Evolutionary conservation across 371 early-diverging fungal genomes (phyloP).

Genomic region (Mucor plumbeus): DNA sequence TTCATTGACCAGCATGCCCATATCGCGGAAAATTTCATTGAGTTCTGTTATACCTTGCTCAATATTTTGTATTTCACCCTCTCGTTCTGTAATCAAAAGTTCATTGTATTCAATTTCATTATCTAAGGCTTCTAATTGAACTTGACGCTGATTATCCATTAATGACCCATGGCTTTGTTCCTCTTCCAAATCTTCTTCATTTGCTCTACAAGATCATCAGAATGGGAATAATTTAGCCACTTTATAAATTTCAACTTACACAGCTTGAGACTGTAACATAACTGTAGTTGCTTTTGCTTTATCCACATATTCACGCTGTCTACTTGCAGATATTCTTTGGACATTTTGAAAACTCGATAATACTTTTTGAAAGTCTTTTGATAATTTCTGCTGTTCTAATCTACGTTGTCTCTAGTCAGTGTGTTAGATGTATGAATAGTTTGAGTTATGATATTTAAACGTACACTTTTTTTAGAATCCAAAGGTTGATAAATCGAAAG

Average conservation of each 20-base stretch:
- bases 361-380: slow-evolving; percentile 92
- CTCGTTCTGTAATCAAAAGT: slow-evolving; percentile 89
- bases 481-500: slow-evolving; percentile 46
- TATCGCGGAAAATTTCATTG: slow-evolving; percentile 95
- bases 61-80: slow-evolving; percentile 89
- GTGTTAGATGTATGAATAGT: neutral
- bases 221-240: neutral
- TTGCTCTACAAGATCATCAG: slow-evolving; percentile 48
- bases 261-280: slow-evolving; percentile 43
- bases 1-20: slow-evolving; percentile 95
- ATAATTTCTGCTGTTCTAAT: slow-evolving; percentile 80
- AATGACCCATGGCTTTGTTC: slow-evolving; percentile 44
- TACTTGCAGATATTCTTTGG: slow-evolving; percentile 82
- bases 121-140: slow-evolving; percentile 81
- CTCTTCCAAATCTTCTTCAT: slow-evolving; percentile 39
- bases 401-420: slow-evolving; percentile 69
- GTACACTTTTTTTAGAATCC: slow-evolving; percentile 15
- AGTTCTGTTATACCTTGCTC: slow-evolving; percentile 91
- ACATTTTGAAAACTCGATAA: slow-evolving; percentile 84
- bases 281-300: slow-evolving; percentile 61
- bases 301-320: slow-evolving; percentile 84
- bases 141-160: slow-evolving; percentile 56
- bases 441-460: neutral
- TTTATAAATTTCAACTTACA: slow-evolving; percentile 27
- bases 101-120: slow-evolving; percentile 93